Base-by-base conservation (phyloP, 2,329 filamentous ascomycete species). In the Penicillium sp. region DNA sequence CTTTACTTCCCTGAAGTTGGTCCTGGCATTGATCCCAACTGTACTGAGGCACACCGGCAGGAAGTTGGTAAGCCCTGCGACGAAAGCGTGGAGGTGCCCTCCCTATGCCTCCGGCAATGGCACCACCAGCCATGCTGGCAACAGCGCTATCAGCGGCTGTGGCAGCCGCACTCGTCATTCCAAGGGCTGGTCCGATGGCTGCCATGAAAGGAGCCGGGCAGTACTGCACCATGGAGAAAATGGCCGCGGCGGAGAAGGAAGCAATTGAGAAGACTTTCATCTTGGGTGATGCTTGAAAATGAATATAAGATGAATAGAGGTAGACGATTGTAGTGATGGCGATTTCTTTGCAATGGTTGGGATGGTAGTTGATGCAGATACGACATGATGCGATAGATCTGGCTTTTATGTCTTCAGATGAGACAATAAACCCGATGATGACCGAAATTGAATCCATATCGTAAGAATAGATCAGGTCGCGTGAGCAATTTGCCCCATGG, bases 151-250 rank as follows among this genome's bases (percentile, higher is more conserved):
- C 31, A 29, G 32, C 37, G 8, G 37, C 14, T 6, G 20, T 15
- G 20, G 22, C 29, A 11, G 30, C 30, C 11, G 37, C 30, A 9
- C 9, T 15, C 11, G 12, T 17, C 30, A 38, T 34, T 5, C 30
- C 22, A 7, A 29, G 22, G 7, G 10, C 20, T 10, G 20, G 18
- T 27, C 30, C 30, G 16, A 40, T 11, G 25, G 15, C 17, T 6
- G 13, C 13, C n/a, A 6, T 6, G 23, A 36, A 36, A 12, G 33
- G 38, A 25, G 32, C 32, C 7, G 38, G 38, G 22, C 15, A 17
- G 32, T 35, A 40, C 18, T 40, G 37, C 16, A 40, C 37, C 26
- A 15, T 10, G 7, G 37, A 40, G 32, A 40, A 20, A 17, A 35
- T 16, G 15, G 31, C 31, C n/a, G 30, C 7, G 15, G 17, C 12